These are phyloP conservation scores for Bisporella sp. DNA, from an alignment of 2,329 filamentous ascomycete genomes.

Conservation along the genomic window DNA sequence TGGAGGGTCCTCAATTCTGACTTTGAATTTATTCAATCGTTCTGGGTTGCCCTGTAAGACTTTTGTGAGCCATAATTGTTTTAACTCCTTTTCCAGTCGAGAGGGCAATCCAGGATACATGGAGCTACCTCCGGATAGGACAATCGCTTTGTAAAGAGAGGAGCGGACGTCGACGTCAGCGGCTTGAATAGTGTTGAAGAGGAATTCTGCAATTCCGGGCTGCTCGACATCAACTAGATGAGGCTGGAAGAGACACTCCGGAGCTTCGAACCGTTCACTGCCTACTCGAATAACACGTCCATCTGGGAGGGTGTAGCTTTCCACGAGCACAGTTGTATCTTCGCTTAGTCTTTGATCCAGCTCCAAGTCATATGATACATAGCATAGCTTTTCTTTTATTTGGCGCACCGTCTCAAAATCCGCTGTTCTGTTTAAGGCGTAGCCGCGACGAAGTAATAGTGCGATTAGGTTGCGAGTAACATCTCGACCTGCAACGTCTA, in stretches of 20 bases:
- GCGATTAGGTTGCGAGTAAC: conserved; percentile 98
- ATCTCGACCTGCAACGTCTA: conserved; percentile 93
- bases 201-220: conserved; percentile 89
- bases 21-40: conserved; percentile 97
- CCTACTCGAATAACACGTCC: conserved; percentile 94
- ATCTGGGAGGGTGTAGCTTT: conserved; percentile 95
- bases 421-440: conserved; percentile 94
- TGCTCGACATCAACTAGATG: conserved; percentile 97
- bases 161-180: conserved; percentile 93
- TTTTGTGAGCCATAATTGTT: conserved; percentile 94
- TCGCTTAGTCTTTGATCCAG: conserved; percentile 93
- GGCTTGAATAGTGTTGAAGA: conserved; percentile 97
- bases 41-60: conserved; percentile 89
- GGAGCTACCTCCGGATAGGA: conserved; percentile 92
- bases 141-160: conserved; percentile 94
- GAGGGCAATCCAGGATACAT: conserved; percentile 98
- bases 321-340: conserved; percentile 93
- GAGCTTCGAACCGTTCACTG: conserved; percentile 94
- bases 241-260: conserved; percentile 97
- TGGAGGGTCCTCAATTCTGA: conserved; percentile 95
- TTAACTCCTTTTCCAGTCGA: conserved; percentile 93
- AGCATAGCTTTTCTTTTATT: conserved; percentile 99
- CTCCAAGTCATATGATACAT: conserved; percentile 96
- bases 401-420: conserved; percentile 98
- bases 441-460: conserved; percentile 85